Percentiles rank a stretch among this genome's conserved stretches.
Evolutionary conservation across 1,284 basidiomycete species (phyloP).

Genomic region (Puccinia horiana): DNA sequence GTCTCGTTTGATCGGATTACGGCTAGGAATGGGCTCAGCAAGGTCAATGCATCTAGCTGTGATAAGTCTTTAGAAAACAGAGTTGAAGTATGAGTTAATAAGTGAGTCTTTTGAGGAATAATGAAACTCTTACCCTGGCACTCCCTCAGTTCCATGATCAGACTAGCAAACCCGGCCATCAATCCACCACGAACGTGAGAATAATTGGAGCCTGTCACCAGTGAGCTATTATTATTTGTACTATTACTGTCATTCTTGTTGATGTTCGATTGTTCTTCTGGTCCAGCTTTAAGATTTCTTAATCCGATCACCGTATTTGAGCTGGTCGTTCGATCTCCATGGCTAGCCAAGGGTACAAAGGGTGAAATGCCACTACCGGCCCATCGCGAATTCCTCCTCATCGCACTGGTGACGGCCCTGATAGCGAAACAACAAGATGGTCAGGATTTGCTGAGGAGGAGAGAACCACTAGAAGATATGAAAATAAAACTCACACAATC

Average conservation of each 20-base stretch:
- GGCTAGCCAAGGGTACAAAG: not conserved
- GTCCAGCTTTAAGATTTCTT: slow-evolving; percentile 30
- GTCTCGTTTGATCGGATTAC: slow-evolving; percentile 89
- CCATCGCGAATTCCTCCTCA: slow-evolving; percentile 45
- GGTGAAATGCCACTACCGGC: slow-evolving; percentile 18
- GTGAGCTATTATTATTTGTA: not conserved
- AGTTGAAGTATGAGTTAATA: not conserved
- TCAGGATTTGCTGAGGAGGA: not conserved
- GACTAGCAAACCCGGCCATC: slow-evolving; percentile 83
- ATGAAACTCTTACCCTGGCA: slow-evolving; percentile 67
- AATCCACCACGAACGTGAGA: slow-evolving; percentile 60
- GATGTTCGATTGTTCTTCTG: not conserved
- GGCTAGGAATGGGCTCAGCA: slow-evolving; percentile 86
- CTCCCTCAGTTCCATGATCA: slow-evolving; percentile 74
- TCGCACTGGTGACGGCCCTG: slow-evolving; percentile 45
- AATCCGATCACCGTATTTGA: slow-evolving; percentile 16
- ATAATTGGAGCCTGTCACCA: slow-evolving; percentile 12
- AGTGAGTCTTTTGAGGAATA: not conserved
- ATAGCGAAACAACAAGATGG: not conserved
- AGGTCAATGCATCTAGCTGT: slow-evolving; percentile 57
- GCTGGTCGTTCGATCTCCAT: not conserved
- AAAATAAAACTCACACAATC: slow-evolving; percentile 32
- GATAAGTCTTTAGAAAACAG: slow-evolving; percentile 56
- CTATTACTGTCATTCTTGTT: not conserved
- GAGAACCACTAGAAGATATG: not conserved